Conservation (phyloP, 176 grass and related monocot species). For the Puccinellia tenuiflora region DNA sequence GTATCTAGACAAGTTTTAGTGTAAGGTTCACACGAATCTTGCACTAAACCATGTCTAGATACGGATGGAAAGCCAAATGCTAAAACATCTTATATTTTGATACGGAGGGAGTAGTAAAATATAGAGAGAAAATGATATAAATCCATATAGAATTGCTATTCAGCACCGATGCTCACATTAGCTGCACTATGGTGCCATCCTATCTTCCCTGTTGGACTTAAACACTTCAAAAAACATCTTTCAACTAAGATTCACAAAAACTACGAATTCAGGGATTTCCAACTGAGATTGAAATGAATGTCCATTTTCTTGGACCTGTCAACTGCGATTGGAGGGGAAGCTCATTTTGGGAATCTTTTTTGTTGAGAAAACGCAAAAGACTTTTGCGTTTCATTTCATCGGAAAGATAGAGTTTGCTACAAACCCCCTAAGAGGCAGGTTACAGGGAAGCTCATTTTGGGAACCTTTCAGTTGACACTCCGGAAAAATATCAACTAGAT, state of each 20-base stretch:
- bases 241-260: neutral
- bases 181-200: neutral
- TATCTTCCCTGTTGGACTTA: neutral
- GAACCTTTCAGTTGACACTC: neutral
- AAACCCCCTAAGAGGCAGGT: no score
- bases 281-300: neutral
- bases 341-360: neutral
- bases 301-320: neutral
- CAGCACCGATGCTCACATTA: neutral
- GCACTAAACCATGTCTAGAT: no score
- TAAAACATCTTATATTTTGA: no score
- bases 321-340: neutral
- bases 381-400: no score
- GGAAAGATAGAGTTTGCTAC: no score
- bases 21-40: no score
- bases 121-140: neutral
- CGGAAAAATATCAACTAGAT: neutral
- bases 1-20: no score
- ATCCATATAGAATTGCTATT: neutral
- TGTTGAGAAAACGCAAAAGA: no score
- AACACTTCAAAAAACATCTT: neutral
- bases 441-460: neutral
- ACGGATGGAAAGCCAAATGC: no score
- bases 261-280: neutral
- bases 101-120: no score